Evolutionary conservation across 2,329 filamentous ascomycete species (phyloP).

Genomic region (Aspergillus piperis): DNA sequence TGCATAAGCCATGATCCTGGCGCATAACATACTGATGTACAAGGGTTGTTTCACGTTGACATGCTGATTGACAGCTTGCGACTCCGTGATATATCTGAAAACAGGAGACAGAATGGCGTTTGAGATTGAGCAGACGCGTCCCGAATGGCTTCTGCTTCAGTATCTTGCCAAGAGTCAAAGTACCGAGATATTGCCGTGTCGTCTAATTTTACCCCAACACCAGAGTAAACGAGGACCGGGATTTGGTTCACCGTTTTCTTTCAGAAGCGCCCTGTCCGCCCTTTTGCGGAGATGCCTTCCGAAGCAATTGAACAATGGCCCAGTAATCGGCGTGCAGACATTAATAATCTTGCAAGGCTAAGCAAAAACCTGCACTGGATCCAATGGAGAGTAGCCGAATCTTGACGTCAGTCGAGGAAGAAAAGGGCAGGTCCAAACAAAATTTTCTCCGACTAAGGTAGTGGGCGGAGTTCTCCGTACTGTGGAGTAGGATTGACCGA

Average conservation of each 20-base stretch:
- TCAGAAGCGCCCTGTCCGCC: neutral
- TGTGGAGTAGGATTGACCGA: neutral
- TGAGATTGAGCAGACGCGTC: neutral
- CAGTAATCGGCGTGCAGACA: neutral
- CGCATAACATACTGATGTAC: conserved; percentile 7
- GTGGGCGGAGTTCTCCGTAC: conserved; percentile 2
- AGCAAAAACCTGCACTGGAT: neutral
- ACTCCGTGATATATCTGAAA: conserved; percentile 2
- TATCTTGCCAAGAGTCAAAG: neutral
- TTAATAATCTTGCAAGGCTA: neutral
- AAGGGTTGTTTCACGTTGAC: conserved; percentile 7
- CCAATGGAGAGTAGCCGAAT: conserved; percentile 4
- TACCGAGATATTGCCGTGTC: conserved; percentile 5
- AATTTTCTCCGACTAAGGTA: conserved; percentile 1
- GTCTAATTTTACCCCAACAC: neutral
- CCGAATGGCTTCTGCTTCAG: neutral
- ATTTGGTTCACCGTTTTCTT: conserved; percentile 7
- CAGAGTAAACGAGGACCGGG: neutral
- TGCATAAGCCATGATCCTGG: conserved; percentile 14
- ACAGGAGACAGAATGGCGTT: neutral
- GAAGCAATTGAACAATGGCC: neutral
- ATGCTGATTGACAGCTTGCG: neutral
- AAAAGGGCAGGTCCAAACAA: neutral
- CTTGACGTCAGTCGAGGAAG: neutral
- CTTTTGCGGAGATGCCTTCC: neutral